Evolutionary conservation across 305 asterid genomes (phyloP), one percentile per base, ranked within the genome.

Genomic region (Solanum hybrid): DNA sequence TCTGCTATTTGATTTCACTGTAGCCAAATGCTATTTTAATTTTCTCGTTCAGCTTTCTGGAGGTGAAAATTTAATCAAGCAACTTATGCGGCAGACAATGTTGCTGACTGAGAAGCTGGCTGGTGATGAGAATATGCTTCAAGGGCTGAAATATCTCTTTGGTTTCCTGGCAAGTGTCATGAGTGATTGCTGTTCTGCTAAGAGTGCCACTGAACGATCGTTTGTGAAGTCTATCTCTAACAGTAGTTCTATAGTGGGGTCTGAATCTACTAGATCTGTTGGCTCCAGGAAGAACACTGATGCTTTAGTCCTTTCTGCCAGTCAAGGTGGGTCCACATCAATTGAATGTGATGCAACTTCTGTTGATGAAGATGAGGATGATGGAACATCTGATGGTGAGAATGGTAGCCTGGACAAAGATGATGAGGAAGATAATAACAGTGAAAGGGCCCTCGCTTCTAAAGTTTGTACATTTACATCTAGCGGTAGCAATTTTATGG

Each of bases 321-420:
- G 93, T 93, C 98, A 93, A 90, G 94, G 95, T 89, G 98, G 95
- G 91, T 90, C 97, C 34, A 89, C 96, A 82, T 91, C 97, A 84
- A 91, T 96, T 90, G 99, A 97, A 70, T 95, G 99, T 91, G 99
- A 98, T 94, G 99, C 98, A 85, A 95, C 99, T 93, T 98, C 99
- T 73, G 94, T 94, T 73, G 99, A 98, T 89, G 99, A 98, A 88
- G 99, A 97, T 89, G 99, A 98, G 91, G 99, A 98, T 93, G 99
- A 98, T 91, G 99, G 99, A 90, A 98, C 99, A 90, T 98, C 99
- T n/a, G 99, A 98, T 93, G 99, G 99, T 80, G 99, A 98, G 92
- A 92, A 95, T 38, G 99, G 99, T 90, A 95, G 99, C 94, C 91
- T 97, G 79, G 98, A 96, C 93, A 97, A 96, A 93, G 99, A 96